Evolutionary conservation across 148 eudicot genomes (phyloP), one percentile per base, ranked within the genome.

Genomic region (Linanthus parryae): DNA sequence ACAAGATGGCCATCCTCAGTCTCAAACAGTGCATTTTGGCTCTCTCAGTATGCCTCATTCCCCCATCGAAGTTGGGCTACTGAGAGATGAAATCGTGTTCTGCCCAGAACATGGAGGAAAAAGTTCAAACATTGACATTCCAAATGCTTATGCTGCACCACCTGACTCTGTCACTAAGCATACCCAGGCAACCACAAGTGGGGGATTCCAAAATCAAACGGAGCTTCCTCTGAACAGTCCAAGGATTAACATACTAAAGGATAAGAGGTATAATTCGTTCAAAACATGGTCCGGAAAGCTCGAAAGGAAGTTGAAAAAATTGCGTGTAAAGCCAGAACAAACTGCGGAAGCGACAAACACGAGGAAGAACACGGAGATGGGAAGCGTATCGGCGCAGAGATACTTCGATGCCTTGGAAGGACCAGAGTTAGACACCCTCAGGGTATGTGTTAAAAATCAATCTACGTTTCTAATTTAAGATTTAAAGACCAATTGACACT

Each of bases 321-420:
- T 85, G 45, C 72, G 77, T 25, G 95, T 89, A 29, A 77, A 48
- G 59, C 66, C 72, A n/a, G n/a, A n/a, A n/a, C n/a, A n/a, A n/a
- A n/a, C n/a, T n/a, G n/a, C n/a, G n/a, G n/a, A 44, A 14, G 82
- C 66, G 36, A 43, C 28, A 19, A 44, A 65, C 10, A 43, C 40
- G 34, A 48, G n/a, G 40, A 66, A 22, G 27, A 56, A 37, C 23
- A 37, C 37, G 24, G 90, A 68, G 37, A 27, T 67, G n/a, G 83
- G 79, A 13, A 65, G 30, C 36, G 29, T 91, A 43, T 81, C 95
- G 17, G 94, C 75, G 31, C 75, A 74, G 31, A 75, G 97, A 11
- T 91, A 83, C 64, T 91, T 80, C 48, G 95, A 74, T 72, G 97
- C 97, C 10, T 52, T 91, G 62, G 77, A 86, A 54, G 97, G 97